Percentiles rank a stretch among this genome's conserved stretches.
Evolutionary conservation across 345 rosid genomes (phyloP).

Genomic region (Lepidium sativum): DNA sequence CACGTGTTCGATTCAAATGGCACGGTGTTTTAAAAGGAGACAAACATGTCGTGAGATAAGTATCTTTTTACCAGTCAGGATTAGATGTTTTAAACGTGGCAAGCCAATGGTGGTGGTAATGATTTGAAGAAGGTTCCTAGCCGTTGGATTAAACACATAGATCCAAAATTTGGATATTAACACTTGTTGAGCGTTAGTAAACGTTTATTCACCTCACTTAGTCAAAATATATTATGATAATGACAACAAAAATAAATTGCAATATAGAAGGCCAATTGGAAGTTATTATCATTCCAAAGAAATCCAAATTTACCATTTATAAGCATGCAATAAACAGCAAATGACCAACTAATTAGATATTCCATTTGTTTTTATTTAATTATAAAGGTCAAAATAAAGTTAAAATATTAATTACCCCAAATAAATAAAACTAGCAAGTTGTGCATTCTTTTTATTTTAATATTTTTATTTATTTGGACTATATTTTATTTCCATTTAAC

Average conservation of each 20-base stretch:
- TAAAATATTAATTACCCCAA: neutral
- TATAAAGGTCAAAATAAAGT: neutral
- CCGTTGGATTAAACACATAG: conserved; percentile 72
- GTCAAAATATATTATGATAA: neutral
- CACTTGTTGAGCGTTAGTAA: conserved; percentile 38
- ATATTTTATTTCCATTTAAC: too few relatives aligned
- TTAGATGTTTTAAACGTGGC: conserved; percentile 67
- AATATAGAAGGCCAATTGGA: too few relatives aligned
- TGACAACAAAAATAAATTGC: neutral
- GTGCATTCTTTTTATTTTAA: too few relatives aligned
- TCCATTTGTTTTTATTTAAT: neutral
- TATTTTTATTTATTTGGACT: too few relatives aligned
- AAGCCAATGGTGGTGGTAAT: conserved; percentile 12
- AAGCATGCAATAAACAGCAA: neutral
- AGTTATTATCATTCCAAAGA: neutral
- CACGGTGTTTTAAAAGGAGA: conserved; percentile 37
- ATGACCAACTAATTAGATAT: neutral
- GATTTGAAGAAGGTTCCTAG: conserved; percentile 22
- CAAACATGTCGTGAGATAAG: conserved; percentile 56
- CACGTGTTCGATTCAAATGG: conserved; percentile 23
- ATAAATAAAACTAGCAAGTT: neutral
- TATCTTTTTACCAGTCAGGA: conserved; percentile 61
- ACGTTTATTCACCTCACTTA: neutral
- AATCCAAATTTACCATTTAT: neutral
- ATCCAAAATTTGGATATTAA: conserved; percentile 63